Conservation (phyloP, 768 basidiomycete genomes). For the Saitozyma sp. region DNA sequence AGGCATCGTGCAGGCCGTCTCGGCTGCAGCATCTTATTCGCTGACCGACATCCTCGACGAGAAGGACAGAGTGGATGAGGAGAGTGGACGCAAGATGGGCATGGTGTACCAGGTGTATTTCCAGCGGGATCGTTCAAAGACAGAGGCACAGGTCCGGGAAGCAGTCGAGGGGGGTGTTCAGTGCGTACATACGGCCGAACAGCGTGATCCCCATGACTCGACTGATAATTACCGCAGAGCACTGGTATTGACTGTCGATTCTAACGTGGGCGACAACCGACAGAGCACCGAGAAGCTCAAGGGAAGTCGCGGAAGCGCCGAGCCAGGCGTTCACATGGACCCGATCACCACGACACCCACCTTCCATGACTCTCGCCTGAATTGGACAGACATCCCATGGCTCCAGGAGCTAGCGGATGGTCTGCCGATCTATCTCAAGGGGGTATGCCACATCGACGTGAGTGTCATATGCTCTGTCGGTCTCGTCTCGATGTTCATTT, state of each 20-base stretch:
- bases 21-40: conserved; percentile 48
- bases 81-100: conserved; percentile 39
- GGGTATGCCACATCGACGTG: conserved; percentile 57
- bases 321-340: conserved; percentile 41
- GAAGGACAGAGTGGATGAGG: conserved; percentile 45
- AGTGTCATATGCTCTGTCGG: conserved; percentile 3
- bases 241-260: conserved; percentile 87
- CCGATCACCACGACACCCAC: conserved; percentile 29
- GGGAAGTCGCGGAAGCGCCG: conserved; percentile 32
- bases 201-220: background rate
- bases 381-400: conserved; percentile 50
- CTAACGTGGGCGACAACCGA: conserved; percentile 58
- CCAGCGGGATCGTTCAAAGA: conserved; percentile 64
- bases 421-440: conserved; percentile 58
- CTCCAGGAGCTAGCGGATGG: conserved; percentile 51
- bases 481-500: too few species aligned
- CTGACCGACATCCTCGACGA: conserved; percentile 51
- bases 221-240: conserved; percentile 58
- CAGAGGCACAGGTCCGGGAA: conserved; percentile 68
- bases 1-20: conserved; percentile 50
- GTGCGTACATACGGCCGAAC: conserved; percentile 22
- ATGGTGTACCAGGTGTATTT: conserved; percentile 67
- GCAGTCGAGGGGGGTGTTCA: conserved; percentile 69
- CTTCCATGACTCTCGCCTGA: conserved; percentile 45
- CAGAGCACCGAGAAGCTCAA: conserved; percentile 41